phyloP scores from a whole-genome alignment of 345 rosid species.

The Abelmoschus esculentus region DNA sequence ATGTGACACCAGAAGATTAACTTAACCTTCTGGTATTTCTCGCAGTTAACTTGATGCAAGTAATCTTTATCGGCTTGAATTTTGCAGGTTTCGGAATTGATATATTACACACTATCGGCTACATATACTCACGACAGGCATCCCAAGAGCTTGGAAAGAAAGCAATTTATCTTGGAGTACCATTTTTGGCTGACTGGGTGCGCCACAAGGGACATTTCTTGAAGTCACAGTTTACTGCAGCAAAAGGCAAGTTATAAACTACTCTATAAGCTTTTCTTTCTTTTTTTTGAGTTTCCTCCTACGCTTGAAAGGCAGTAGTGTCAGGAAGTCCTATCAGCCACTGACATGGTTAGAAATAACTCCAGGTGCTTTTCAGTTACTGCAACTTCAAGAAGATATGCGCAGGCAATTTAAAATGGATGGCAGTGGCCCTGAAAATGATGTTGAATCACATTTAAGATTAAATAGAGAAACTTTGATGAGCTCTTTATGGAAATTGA shows the following conservation, averaged over 20 bases:
- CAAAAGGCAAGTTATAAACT: slow-evolving; percentile 38
- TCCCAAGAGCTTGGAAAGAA: slow-evolving; percentile 72
- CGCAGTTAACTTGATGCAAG: not conserved
- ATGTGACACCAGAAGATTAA: not conserved
- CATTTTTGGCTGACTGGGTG: slow-evolving; percentile 64
- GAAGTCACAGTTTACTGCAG: slow-evolving; percentile 71
- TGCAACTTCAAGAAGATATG: slow-evolving; percentile 88
- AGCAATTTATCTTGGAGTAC: slow-evolving; percentile 59
- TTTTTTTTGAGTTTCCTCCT: not conserved
- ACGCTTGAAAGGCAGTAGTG: not conserved
- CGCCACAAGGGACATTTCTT: slow-evolving; percentile 65
- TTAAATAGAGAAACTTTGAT: slow-evolving; percentile 64
- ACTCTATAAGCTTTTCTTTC: not conserved
- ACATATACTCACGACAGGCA: slow-evolving; percentile 55
- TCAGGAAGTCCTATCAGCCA: not conserved
- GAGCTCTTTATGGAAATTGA: slow-evolving; percentile 83
- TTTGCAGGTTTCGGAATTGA: slow-evolving; percentile 51
- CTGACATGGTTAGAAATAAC: slow-evolving; percentile 7
- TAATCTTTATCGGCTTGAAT: not conserved
- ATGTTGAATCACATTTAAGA: slow-evolving; percentile 62
- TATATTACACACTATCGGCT: slow-evolving; percentile 51
- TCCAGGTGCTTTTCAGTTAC: slow-evolving; percentile 81
- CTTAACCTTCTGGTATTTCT: not conserved
- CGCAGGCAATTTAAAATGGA: slow-evolving; percentile 52
- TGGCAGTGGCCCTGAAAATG: slow-evolving; percentile 45